Evolutionary conservation across 140 eudicot species (phyloP).

Genomic region (Stevia rebaudiana): DNA sequence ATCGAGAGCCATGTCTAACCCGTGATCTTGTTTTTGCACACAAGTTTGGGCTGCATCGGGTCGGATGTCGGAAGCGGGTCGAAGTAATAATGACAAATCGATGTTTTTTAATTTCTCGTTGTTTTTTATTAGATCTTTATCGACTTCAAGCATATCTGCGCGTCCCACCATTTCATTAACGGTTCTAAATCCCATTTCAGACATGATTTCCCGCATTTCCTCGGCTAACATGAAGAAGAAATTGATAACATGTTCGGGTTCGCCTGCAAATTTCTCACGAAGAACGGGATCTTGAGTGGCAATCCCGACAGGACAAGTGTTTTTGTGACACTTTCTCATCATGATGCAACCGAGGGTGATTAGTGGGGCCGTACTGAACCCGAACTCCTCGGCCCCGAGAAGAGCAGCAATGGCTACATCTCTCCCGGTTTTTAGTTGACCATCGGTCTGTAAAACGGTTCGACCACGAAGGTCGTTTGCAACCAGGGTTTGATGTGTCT

Average conservation of each 20-base stretch:
- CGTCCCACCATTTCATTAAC: conserved; percentile 97
- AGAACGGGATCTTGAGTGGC: conserved; percentile 99
- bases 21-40: conserved; percentile 91
- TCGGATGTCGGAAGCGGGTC: conserved; percentile 89
- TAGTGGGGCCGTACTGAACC: conserved; percentile 96
- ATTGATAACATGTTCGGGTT: conserved; percentile 93
- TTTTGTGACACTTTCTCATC: conserved; percentile 98
- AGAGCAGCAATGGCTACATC: conserved; percentile 98
- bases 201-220: conserved; percentile 92
- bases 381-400: conserved; percentile 97
- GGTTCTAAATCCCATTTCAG: conserved; percentile 68
- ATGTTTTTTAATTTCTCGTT: conserved; percentile 78
- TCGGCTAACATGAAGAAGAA: conserved; percentile 99
- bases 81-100: conserved; percentile 77
- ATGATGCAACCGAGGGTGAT: conserved; percentile 96
- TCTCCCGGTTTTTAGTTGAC: conserved; percentile 93
- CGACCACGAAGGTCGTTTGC: conserved; percentile 99
- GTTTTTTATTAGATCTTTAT: conserved; percentile 50
- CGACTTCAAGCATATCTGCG: conserved; percentile 91
- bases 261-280: conserved; percentile 90
- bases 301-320: conserved; percentile 97
- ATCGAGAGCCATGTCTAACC: conserved; percentile 92
- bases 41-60: conserved; percentile 91
- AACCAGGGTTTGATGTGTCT: conserved; percentile 93
- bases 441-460: conserved; percentile 85